Evolutionary conservation across 495 filamentous ascomycete genomes (phyloP).

Genomic region (Talaromyces stipitatus): DNA sequence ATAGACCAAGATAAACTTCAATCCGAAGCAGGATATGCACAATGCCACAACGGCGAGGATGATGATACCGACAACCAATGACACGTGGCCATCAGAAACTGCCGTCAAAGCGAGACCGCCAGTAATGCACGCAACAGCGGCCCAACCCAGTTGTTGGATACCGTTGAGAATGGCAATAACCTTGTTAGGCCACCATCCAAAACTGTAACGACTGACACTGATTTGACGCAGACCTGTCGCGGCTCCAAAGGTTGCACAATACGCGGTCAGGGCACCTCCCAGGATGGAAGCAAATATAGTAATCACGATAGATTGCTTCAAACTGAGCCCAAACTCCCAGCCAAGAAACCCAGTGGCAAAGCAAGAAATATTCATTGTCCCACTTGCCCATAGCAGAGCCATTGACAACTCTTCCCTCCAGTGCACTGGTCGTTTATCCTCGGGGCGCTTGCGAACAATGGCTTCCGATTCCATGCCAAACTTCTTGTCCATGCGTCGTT

Average conservation of each 20-base stretch:
- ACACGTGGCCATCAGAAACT: slow-evolving; percentile 26
- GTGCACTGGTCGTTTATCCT: slow-evolving; percentile 23
- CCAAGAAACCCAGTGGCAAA: slow-evolving; percentile 36
- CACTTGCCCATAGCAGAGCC: slow-evolving; percentile 43
- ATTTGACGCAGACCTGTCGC: slow-evolving; percentile 47
- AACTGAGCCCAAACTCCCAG: slow-evolving; percentile 25
- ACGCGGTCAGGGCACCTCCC: slow-evolving; percentile 38
- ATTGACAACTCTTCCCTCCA: slow-evolving; percentile 32
- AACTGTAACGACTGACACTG: slow-evolving; percentile 45
- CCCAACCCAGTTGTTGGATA: slow-evolving; percentile 43
- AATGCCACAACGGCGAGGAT: slow-evolving; percentile 45
- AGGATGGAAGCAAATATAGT: slow-evolving; percentile 29
- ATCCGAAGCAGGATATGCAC: slow-evolving; percentile 52
- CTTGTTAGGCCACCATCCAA: slow-evolving; percentile 48
- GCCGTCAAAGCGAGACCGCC: slow-evolving; percentile 29
- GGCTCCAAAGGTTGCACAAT: slow-evolving; percentile 42
- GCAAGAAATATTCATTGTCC: slow-evolving; percentile 48
- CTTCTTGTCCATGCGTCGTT: slow-evolving; percentile 42
- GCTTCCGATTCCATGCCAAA: slow-evolving; percentile 47
- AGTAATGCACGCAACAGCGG: slow-evolving; percentile 31
- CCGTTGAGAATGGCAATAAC: slow-evolving; percentile 43
- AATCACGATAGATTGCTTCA: slow-evolving; percentile 26
- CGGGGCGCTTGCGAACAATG: slow-evolving; percentile 43
- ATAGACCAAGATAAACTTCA: slow-evolving; percentile 48
- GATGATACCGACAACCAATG: slow-evolving; percentile 33